These are phyloP conservation scores for Leccinum olivaceopallidum DNA, from an alignment of 768 basidiomycete genomes.

Conservation along the genomic window DNA sequence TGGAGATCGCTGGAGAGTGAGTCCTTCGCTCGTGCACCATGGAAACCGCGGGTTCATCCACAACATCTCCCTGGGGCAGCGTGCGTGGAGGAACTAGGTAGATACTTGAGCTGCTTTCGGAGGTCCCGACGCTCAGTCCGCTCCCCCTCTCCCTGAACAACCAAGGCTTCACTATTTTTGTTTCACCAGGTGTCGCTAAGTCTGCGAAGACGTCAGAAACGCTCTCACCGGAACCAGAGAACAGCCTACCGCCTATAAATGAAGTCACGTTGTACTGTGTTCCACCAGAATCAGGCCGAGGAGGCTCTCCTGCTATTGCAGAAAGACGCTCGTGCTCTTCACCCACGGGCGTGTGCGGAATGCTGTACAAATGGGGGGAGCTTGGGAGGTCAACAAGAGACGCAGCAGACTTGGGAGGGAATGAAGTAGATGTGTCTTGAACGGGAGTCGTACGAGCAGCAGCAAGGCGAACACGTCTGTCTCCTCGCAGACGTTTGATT, in stretches of 20 bases:
- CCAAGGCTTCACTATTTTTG: slow-evolving; percentile 11
- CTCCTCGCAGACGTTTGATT: slow-evolving; percentile 24
- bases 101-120: neutral
- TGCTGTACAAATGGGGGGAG: slow-evolving; percentile 12
- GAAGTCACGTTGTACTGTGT: slow-evolving; percentile 74
- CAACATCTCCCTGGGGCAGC: slow-evolving; percentile 1
- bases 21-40: slow-evolving; percentile 3
- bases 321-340: slow-evolving; percentile 16
- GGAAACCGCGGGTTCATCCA: neutral
- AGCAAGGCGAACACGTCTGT: slow-evolving; percentile 21
- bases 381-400: slow-evolving; percentile 23
- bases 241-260: slow-evolving; percentile 55
- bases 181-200: slow-evolving; percentile 32
- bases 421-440: slow-evolving; percentile 10
- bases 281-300: slow-evolving; percentile 42
- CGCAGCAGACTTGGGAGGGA: slow-evolving; percentile 31
- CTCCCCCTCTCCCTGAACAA: slow-evolving; percentile 5
- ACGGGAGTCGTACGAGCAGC: slow-evolving; percentile 5
- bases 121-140: neutral
- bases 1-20: slow-evolving; percentile 22
- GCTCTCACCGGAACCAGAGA: neutral
- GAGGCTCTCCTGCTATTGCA: slow-evolving; percentile 14
- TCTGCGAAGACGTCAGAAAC: slow-evolving; percentile 27
- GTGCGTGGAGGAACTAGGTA: slow-evolving; percentile 2
- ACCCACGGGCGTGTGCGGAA: slow-evolving; percentile 20